Evolutionary conservation across 371 early-diverging fungal species (phyloP), one percentile per base, ranked within the genome.

Genomic region (Mucor sp.): DNA sequence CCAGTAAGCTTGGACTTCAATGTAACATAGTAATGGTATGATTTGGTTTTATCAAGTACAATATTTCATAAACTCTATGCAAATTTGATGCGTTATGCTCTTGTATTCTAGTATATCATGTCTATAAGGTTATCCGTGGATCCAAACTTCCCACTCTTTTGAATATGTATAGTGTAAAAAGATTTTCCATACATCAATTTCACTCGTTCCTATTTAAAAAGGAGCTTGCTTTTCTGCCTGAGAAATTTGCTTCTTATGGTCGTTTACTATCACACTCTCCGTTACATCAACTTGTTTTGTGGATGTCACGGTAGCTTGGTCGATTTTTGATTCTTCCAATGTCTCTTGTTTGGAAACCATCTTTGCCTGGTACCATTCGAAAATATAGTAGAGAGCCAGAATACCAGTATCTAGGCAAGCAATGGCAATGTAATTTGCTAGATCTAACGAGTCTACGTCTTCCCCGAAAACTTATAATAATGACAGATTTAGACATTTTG

Each of bases 341-440:
- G 7, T 9, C 21, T 8, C 21, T 23, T 50, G 4, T 7, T 33
- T 21, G 12, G 25, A 50, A 12, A 50, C 21, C 0, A 50, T 50
- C 25, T 14, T 53, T 23, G 32, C 35, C 39, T 74, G 65, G 32
- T 74, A 74, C 74, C 74, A 74, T 44, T 70, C 67, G 47, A 71
- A 75, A 11, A 75, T 21, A 30, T 75, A 78, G 47, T 78, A 78
- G 11, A 78, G 62, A 1, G 28, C 12, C 0, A 67, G 8, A 27
- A 79, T 74, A n/a, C 74, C 72, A 3, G 35, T 6, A 60, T 79
- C 79, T 3, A 79, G 41, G 3, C 66, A 60, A 14, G 71, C 74
- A 47, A 79, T 72, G 6, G 65, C 66, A 37, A 70, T 68, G 53
- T 79, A 79, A 27, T 76, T 75, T 15, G 71, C 74, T 5, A 76